Base-by-base conservation (phyloP, 345 rosid genomes). In the Geranium brycei region DNA sequence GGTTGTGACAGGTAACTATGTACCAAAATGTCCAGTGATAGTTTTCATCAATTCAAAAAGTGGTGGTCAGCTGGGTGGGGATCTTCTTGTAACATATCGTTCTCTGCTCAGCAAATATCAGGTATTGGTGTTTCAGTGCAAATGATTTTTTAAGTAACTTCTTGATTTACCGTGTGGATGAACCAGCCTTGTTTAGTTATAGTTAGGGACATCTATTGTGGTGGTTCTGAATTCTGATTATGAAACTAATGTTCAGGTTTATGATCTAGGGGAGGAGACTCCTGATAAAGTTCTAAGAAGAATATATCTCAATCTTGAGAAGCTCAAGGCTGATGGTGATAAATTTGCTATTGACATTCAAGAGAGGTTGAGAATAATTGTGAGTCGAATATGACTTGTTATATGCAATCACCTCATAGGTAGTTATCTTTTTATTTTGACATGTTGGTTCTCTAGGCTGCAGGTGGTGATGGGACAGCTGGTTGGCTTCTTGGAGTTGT, bases 391-490 rank as follows among this genome's bases (percentile, higher is more conserved):
- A 7, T 55, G 4, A 56, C 4, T 60, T 47, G 51, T 51, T 7
- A 47, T 40, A 40, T 31, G 19, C 38, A 19, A 17, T 11, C 31
- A 63, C 56, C 57, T 35, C 41, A 47, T 8, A 2, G 19, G n/a
- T 63, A 7, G 2, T 30, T 19, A 38, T 60, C 12, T 31, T 12
- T 57, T 23, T 58, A 13, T 60, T 11, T 30, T 65, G 19, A 35
- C 41, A 0, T n/a, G 32, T 59, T 59, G 55, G 59, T 18, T 65
- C 17, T 57, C 68, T 71, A 89, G 98, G 97, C 87, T 75, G 95
- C 95, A 62, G 97, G 99, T 73, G 97, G 99, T 16, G 99, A 93
- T 79, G 99, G 99, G 62, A 93, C 99, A 2, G 99, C 97, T 65
- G 89, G 96, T 4, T 92, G 99, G 99, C 90, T 90, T 70, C 91